Conservation (phyloP, 345 rosid genomes). For the Theobroma cacao region DNA sequence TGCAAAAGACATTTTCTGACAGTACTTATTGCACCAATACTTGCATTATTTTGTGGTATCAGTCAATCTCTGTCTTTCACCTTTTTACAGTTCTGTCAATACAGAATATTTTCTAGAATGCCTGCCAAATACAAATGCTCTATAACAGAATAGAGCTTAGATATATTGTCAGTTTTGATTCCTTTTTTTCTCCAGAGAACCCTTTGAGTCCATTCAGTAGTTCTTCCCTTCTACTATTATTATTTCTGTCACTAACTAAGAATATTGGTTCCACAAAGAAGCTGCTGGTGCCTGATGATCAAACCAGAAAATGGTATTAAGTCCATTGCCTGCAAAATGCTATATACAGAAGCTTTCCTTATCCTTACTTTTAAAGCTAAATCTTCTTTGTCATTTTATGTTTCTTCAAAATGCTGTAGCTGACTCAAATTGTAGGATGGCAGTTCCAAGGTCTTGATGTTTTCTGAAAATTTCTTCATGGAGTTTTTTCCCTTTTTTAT, state of each 20-base stretch:
- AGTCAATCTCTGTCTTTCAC: too few species aligned
- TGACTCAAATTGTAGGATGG: not conserved
- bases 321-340: not conserved
- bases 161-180: too few species aligned
- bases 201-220: not conserved
- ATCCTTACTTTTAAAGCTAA: not conserved
- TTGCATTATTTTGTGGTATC: too few species aligned
- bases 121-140: too few species aligned
- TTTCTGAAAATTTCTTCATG: not conserved
- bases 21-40: not conserved
- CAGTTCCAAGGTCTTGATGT: not conserved
- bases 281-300: not conserved
- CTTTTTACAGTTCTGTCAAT: not conserved
- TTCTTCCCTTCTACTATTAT: not conserved
- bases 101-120: not conserved
- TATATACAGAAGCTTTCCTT: not conserved
- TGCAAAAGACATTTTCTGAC: too few species aligned
- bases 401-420: not conserved
- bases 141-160: too few species aligned
- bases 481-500: not conserved
- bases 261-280: not conserved
- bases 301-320: not conserved
- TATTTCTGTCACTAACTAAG: not conserved
- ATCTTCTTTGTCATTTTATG: not conserved
- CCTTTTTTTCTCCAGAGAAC: too few species aligned